These are phyloP conservation scores for Euphorbia corollata DNA, from an alignment of 441 rosid species.

Conservation along the genomic window DNA sequence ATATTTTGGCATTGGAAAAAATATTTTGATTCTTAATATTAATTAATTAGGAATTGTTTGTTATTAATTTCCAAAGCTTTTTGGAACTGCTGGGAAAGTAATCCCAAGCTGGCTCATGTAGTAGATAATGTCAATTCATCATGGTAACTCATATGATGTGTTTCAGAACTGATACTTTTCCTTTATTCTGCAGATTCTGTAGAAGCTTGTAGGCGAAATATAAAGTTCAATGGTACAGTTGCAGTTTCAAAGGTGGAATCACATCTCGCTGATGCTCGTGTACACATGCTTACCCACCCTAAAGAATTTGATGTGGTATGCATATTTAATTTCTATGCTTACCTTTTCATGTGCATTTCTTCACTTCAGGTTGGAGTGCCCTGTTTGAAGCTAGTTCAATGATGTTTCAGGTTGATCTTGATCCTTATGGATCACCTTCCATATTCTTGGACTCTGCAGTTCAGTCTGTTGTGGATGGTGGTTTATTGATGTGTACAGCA, in stretches of 20 bases:
- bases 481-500: constrained; percentile 94
- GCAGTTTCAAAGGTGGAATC: constrained; percentile 88
- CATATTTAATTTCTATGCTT: not conserved
- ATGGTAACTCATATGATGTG: not conserved
- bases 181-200: constrained; percentile 50
- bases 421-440: constrained; percentile 97
- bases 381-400: not conserved
- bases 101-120: no score
- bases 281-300: constrained; percentile 83
- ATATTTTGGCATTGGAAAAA: no score
- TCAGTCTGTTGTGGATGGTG: constrained; percentile 93
- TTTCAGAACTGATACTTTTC: not conserved
- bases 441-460: constrained; percentile 92
- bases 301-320: constrained; percentile 94
- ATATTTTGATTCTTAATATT: no score
- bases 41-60: no score
- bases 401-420: constrained; percentile 83
- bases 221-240: constrained; percentile 79
- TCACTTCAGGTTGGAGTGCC: not conserved
- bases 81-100: no score
- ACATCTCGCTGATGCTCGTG: constrained; percentile 87
- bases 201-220: constrained; percentile 85
- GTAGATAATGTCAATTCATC: not conserved
- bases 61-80: no score
- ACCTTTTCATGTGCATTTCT: not conserved